Evolutionary conservation across 139 green algal genomes (phyloP).

Genomic region (Helicosporidium sp.): DNA sequence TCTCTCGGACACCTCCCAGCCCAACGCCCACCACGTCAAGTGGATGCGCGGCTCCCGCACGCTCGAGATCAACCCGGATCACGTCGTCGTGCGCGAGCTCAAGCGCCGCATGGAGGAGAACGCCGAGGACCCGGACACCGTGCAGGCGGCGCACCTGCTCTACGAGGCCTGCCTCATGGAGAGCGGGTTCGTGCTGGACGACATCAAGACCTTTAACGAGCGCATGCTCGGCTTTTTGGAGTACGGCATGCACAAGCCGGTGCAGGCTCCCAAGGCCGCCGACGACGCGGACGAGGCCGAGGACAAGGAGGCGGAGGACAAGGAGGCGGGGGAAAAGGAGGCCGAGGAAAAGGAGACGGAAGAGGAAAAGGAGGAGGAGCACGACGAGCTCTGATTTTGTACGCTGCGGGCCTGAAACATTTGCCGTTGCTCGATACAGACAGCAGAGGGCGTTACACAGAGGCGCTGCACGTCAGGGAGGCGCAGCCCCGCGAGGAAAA

Average conservation of each 20-base stretch:
- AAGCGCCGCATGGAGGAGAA: slow-evolving; percentile 24
- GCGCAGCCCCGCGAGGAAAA: background rate
- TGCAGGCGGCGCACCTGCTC: slow-evolving; percentile 48
- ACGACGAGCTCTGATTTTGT: slow-evolving; percentile 1
- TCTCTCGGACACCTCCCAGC: slow-evolving; percentile 26
- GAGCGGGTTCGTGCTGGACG: slow-evolving; percentile 25
- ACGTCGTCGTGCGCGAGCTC: slow-evolving; percentile 74
- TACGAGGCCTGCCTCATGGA: slow-evolving; percentile 85
- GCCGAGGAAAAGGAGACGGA: background rate
- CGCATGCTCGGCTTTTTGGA: no score
- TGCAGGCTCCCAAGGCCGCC: background rate
- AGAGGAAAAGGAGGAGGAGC: background rate
- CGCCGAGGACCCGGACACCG: slow-evolving; percentile 13
- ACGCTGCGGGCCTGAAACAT: no score
- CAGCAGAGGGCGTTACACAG: no score
- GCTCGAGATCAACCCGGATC: slow-evolving; percentile 91
- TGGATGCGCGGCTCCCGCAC: slow-evolving; percentile 30
- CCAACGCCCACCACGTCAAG: slow-evolving; percentile 7
- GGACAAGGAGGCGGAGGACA: background rate
- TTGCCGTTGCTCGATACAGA: no score
- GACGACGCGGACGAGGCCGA: background rate
- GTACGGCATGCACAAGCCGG: background rate
- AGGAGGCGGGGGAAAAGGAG: background rate
- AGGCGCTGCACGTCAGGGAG: background rate
- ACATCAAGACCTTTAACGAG: no score